Base-by-base conservation (phyloP, 345 rosid species). In the Brassica nigra region DNA sequence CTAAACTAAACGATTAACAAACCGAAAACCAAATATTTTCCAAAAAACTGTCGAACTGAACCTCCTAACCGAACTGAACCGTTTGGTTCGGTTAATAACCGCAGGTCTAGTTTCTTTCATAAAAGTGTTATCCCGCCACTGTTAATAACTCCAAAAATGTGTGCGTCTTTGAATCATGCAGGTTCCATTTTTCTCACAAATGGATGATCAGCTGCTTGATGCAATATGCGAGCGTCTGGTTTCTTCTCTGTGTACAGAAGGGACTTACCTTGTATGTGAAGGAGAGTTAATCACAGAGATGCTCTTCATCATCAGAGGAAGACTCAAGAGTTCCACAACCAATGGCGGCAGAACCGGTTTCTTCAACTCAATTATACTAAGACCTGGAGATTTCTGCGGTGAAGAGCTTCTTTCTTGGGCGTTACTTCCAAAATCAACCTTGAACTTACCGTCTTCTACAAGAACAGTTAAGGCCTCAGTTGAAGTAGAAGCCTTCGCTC, bases 331-430 rank as follows among this genome's bases (percentile, higher is more conserved):
- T 85, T 90, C 90, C 6, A 93, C 98, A 29, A 91, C 97, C 10
- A 89, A 95, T 39, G 99, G 99, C 67, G 99, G 98, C 59, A 85
- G 94, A 30, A 86, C 96, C 4, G 97, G 98, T 81, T 93, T 95
- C 90, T 95, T 95, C 89, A 88, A 95, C 78, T 84, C 97, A 39
- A 93, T 88, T 28, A 87, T 80, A 47, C 74, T 93, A 75, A 86
- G 92, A 76, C 92, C 97, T 39, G 95, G 97, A 12, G 97, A 95
- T 81, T 92, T 95, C 67, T 92, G 97, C 8, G 97, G 97, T 0
- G 99, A 95, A 78, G 98, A 94, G 85, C 91, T 91, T 54, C 97
- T 91, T 39, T 86, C 93, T 0, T 95, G 99, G 98, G 99, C 99
- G 14, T 70, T 95, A 82, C 93, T 88, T 64, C 94, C 96, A 16